Base-by-base conservation (phyloP, 2,329 filamentous ascomycete genomes). In the Orbilia quercus region DNA sequence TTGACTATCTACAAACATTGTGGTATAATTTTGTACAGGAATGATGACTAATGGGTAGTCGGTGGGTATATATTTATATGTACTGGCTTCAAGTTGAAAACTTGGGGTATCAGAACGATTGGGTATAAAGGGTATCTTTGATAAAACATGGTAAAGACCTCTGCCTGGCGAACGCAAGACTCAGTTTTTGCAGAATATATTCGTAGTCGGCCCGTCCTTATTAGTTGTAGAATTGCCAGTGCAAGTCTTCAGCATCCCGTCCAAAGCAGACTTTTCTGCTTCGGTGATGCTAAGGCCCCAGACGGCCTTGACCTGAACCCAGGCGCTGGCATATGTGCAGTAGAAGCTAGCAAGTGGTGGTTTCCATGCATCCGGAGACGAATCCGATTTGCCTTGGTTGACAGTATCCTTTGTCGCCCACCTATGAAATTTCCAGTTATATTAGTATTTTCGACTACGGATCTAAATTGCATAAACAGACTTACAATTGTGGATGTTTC, bases 391-490 rank as follows among this genome's bases (percentile, higher is more conserved):
- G 34, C 82, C 76, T 77, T 88, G 83, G 82, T 96, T 96, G 76
- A 92, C 87, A 62, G 85, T 87, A 79, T 91, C 89, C 2, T 91
- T 94, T 7, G 95, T 90, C 34, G 91, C 89, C 81, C 91, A 85
- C 28, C 67, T 72, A 31, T 9, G 14, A 28, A 31, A 58, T 1
- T 38, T 9, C 28, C 5, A 31, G 51, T 9, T 28, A 40, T 28
- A 44, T 59, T 48, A 65, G 42, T 18, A 2, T 14, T 4, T 60
- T 50, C 9, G 4, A 18, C n/a, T 18, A 1, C 0, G 20, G 11
- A 55, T 48, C 2, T 22, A n/a, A n/a, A n/a, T 34, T 18, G 18
- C 53, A 22, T n/a, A 20, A 16, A 9, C 45, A 38, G 22, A 59
- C 59, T 59, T 58, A 72, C 67, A 95, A 85, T 82, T 95, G 91